Conservation (phyloP, 257 asterid species). For the Nemophila menziesii region DNA sequence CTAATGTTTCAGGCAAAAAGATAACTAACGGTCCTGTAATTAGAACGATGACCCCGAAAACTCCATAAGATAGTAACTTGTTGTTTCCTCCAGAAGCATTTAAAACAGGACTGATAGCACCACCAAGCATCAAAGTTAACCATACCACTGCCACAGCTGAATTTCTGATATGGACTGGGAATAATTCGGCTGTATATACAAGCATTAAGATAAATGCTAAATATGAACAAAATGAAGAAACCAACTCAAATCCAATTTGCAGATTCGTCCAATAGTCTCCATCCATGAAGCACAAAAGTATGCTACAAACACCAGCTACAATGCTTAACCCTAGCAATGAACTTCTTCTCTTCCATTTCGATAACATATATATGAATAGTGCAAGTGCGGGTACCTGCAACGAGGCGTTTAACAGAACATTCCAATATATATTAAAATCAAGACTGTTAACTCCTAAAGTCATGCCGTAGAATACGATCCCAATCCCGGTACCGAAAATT, state of each 20-base stretch:
- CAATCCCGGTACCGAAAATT: constrained; percentile 23
- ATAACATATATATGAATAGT: no score
- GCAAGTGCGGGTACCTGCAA: background rate
- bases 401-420: constrained; percentile 23
- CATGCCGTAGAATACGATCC: constrained; percentile 30
- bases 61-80: no score
- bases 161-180: background rate
- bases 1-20: no score
- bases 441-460: constrained; percentile 37
- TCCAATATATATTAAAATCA: constrained; percentile 25
- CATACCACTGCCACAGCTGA: background rate
- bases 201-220: no score
- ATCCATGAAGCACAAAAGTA: no score
- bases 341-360: constrained; percentile 7
- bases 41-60: background rate
- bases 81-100: background rate
- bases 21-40: background rate
- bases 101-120: background rate
- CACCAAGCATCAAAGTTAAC: background rate
- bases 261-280: no score
- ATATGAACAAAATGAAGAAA: no score
- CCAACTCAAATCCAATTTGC: no score
- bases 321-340: constrained; percentile 10
- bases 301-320: constrained; percentile 15
- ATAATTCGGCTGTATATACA: no score